Percentiles rank a stretch among this genome's conserved stretches.
phyloP scores from a whole-genome alignment of 768 basidiomycete genomes.

The Tylopilus sp. region DNA sequence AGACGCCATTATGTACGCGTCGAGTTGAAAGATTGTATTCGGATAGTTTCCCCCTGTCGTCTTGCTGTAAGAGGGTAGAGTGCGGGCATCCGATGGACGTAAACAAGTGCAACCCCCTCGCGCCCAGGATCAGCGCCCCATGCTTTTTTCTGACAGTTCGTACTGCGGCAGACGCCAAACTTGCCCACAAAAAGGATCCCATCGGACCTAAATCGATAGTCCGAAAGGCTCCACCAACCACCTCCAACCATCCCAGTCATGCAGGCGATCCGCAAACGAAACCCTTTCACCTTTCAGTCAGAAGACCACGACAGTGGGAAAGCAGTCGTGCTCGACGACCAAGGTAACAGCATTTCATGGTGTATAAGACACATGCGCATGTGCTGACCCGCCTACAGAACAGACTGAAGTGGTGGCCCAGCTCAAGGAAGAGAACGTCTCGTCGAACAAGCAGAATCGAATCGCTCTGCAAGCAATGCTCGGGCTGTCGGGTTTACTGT shows the following conservation, averaged over 20 bases:
- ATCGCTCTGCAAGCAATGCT: conserved; percentile 41
- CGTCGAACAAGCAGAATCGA: conserved; percentile 41
- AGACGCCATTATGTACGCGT: conserved; percentile 19
- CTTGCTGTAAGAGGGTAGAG: neutral
- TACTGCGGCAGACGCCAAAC: neutral
- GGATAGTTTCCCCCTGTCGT: conserved; percentile 15
- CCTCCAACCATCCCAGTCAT: conserved; percentile 11
- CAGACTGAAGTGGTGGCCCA: conserved; percentile 56
- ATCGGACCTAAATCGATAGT: neutral
- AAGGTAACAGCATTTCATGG: conserved; percentile 37
- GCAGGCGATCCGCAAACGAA: conserved; percentile 41
- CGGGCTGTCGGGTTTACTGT: conserved; percentile 47
- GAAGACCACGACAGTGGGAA: conserved; percentile 30
- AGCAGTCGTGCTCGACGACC: conserved; percentile 50
- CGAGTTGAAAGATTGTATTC: neutral
- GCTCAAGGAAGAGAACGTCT: conserved; percentile 43
- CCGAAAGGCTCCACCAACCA: neutral
- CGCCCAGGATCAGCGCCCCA: neutral
- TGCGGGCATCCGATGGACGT: neutral
- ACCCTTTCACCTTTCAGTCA: conserved; percentile 40
- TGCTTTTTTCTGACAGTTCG: neutral
- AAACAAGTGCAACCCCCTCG: conserved; percentile 1
- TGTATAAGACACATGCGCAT: neutral
- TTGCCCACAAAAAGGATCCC: conserved; percentile 7
- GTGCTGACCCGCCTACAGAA: conserved; percentile 37